Conservation (phyloP, 495 filamentous ascomycete species). For the Durotheca rogersii region DNA sequence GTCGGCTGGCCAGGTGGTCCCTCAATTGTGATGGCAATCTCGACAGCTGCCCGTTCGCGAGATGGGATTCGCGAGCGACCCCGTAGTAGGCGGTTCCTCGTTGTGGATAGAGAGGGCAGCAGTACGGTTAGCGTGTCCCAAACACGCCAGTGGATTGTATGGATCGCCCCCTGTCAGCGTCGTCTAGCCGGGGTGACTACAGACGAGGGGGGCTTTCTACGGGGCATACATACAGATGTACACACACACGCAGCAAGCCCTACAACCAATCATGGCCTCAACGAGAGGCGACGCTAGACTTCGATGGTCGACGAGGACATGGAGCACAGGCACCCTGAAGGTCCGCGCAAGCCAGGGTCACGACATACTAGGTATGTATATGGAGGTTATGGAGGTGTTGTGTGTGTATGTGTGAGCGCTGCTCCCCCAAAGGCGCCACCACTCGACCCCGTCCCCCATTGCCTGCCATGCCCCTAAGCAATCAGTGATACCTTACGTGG, state of each 20-base stretch:
- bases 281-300: constrained; percentile 25
- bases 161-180: constrained; percentile 29
- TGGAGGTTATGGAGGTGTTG: no score
- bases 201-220: no score
- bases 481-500: constrained; percentile 25
- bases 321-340: constrained; percentile 13
- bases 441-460: constrained; percentile 17
- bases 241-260: constrained; percentile 17
- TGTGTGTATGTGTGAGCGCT: constrained; percentile 1
- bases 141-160: constrained; percentile 26
- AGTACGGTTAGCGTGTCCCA: background rate
- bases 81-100: constrained; percentile 5
- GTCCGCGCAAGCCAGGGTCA: constrained; percentile 25
- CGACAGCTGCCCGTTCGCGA: constrained; percentile 16
- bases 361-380: no score
- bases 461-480: constrained; percentile 21
- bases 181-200: constrained; percentile 17
- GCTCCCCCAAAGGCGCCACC: constrained; percentile 13
- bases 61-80: constrained; percentile 20
- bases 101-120: constrained; percentile 9
- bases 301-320: constrained; percentile 25
- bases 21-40: constrained; percentile 25
- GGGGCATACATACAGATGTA: no score
- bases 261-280: constrained; percentile 21
- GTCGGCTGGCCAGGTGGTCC: background rate